Conservation (phyloP, 202 grass and related monocot genomes). For the Zizania palustris region DNA sequence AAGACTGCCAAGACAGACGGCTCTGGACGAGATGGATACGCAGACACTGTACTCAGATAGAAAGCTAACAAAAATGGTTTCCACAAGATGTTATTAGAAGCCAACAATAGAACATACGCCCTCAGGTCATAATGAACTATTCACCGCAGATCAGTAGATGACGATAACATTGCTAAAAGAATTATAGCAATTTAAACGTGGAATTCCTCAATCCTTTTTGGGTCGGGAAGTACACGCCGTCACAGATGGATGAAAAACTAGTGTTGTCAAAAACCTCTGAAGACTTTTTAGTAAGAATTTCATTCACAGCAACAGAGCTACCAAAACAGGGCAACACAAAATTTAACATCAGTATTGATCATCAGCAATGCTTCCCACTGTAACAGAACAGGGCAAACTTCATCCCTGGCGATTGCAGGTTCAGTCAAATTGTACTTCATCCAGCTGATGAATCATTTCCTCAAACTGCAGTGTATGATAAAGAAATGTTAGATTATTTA, state of each 20-base stretch:
- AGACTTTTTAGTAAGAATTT: neutral
- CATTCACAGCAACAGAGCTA: neutral
- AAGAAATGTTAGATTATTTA: neutral
- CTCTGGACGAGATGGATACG: too few relatives aligned
- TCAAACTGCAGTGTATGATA: slow-evolving; percentile 54
- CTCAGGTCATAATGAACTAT: too few relatives aligned
- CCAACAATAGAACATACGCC: too few relatives aligned
- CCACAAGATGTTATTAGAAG: too few relatives aligned
- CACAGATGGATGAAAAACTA: neutral
- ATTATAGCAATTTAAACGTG: neutral
- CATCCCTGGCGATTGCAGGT: neutral
- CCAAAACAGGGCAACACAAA: neutral
- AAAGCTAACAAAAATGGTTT: too few relatives aligned
- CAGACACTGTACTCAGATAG: too few relatives aligned
- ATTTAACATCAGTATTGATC: neutral
- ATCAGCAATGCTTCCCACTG: neutral
- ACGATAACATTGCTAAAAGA: neutral
- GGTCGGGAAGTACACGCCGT: neutral
- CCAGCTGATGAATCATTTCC: slow-evolving; percentile 59
- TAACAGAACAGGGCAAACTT: neutral
- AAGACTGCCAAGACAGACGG: too few relatives aligned
- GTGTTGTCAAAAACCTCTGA: neutral
- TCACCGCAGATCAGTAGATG: neutral
- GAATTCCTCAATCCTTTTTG: neutral
- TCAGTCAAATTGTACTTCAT: slow-evolving; percentile 54